Conservation (phyloP, 257 asterid genomes). For the Solanum chilense region DNA sequence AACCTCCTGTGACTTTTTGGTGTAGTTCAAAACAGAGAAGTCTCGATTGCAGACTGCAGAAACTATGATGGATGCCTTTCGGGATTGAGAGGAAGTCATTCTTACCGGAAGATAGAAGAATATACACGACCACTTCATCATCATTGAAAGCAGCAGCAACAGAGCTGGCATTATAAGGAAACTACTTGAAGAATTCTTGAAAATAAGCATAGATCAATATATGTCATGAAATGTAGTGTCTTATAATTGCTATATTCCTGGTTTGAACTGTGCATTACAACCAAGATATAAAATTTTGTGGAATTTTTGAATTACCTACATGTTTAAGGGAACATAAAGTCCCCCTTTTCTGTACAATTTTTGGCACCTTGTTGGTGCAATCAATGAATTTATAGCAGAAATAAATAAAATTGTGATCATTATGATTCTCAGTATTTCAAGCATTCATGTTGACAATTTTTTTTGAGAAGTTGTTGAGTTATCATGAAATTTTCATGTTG, state of each 20-base stretch:
- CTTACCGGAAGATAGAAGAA: not conserved
- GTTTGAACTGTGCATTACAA: not conserved
- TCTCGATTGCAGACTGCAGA: not conserved
- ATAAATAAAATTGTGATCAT: not conserved
- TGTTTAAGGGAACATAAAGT: not conserved
- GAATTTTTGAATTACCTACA: not conserved
- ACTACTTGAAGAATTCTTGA: not conserved
- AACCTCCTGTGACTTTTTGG: not conserved
- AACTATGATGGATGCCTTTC: not conserved
- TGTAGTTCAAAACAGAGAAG: not conserved
- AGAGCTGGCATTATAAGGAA: not conserved
- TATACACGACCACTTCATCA: not conserved
- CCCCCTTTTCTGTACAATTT: not conserved
- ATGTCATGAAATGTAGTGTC: not conserved
- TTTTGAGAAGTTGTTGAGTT: not conserved
- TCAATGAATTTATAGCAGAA: not conserved
- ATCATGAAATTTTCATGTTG: not conserved
- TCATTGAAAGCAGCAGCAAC: not conserved
- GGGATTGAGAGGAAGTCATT: not conserved
- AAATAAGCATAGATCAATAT: not conserved
- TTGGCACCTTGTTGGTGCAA: not conserved
- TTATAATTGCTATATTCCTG: not conserved
- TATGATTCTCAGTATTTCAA: not conserved
- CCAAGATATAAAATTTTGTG: not conserved
- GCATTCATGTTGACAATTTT: not conserved